Conservation (phyloP, 2,329 filamentous ascomycete species). For the Pezicula carpinea region DNA sequence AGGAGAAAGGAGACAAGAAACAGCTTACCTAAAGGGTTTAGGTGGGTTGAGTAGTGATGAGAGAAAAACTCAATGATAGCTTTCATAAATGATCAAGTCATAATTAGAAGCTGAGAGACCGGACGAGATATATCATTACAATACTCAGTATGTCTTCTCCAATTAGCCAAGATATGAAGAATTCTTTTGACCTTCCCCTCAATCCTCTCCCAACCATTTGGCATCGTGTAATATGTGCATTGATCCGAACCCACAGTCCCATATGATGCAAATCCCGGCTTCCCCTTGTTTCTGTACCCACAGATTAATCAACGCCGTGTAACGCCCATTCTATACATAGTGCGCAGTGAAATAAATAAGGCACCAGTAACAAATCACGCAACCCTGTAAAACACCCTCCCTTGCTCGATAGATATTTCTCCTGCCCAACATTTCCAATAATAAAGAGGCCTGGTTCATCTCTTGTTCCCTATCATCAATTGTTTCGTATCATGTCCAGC, state of each 20-base stretch:
- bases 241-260: not conserved
- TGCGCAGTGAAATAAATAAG: not conserved
- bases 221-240: not conserved
- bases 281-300: not conserved
- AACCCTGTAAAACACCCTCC: not conserved
- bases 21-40: too few relatives aligned
- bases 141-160: not conserved
- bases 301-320: not conserved
- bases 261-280: not conserved
- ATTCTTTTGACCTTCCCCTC: not conserved
- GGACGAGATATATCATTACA: not conserved
- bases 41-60: too few relatives aligned
- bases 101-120: too few relatives aligned
- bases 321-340: not conserved
- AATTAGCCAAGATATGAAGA: not conserved
- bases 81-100: too few relatives aligned
- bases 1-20: too few relatives aligned
- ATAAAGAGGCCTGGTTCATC: not conserved
- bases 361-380: not conserved
- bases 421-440: not conserved
- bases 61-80: too few relatives aligned
- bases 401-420: not conserved
- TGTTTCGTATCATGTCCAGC: not conserved
- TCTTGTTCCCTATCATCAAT: not conserved
- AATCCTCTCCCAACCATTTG: not conserved